Evolutionary conservation across 805 yeast genomes (phyloP), one percentile per base, ranked within the genome.

Genomic region (Saitoella complicata): DNA sequence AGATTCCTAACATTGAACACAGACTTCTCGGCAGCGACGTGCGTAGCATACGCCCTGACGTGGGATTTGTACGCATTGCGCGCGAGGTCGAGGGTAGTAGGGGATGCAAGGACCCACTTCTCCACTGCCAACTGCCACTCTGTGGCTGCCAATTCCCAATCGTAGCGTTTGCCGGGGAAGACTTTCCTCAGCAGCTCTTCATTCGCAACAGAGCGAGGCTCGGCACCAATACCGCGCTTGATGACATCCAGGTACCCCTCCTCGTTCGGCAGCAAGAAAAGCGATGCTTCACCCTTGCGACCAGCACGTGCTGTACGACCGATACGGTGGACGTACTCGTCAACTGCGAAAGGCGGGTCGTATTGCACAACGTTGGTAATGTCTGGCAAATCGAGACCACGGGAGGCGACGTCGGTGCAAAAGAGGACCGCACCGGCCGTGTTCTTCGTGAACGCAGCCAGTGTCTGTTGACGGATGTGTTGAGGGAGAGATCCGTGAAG

Each of bases 291-390:
- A 59, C 99, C 99, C 37, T 66, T 62, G 39, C 76, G 72, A 50
- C 98, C 98, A n/a, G 93, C 94, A 65, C 99, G 78, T 6, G 99
- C 99, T 8, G 97, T 86, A 67, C 99, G 77, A 44, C 99, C 99
- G 45, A 87, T 83, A 62, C 99, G 73, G 62, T 91, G 99, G 47
- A 91, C 67, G 69, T 91, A 98, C 58, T 91, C 99, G 50, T 86
- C 96, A 5, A 85, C 69, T 1, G 91, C 73, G 57, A 88, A 87
- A 5, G 98, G 95, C 2, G 99, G 95, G 58, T 91, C 99, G 54
- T 78, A 80, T 60, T 91, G 98, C 12, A 91, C 69, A 32, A 91
- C 95, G 41, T 79, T 75, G 39, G 91, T 74, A 47, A 91, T 84
- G 42, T 75, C 71, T 1, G 95, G 94, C 46, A 91, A 66, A 68